Percentiles rank a stretch among this genome's conserved stretches.
Conservation (phyloP, 768 basidiomycete genomes). For the Lactifluus piperatus region DNA sequence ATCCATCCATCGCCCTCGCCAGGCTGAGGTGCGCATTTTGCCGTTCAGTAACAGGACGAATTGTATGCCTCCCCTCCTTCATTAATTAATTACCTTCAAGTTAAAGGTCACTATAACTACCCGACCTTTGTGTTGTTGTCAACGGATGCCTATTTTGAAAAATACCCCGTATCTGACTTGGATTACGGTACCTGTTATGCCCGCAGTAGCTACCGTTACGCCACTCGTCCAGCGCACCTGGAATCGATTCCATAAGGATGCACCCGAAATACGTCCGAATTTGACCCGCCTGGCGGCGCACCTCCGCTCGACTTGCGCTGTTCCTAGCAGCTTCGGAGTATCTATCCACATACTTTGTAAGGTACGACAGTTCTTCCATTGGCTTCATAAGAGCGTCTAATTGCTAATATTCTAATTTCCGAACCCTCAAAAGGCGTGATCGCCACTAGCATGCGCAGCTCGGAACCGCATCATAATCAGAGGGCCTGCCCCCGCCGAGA, state of each 20-base stretch:
- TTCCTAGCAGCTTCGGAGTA: background rate
- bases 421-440: background rate
- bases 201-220: conserved; percentile 2
- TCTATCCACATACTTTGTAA: background rate
- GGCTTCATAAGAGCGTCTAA: background rate
- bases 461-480: background rate
- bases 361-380: background rate
- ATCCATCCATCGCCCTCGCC: too few species aligned
- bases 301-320: background rate
- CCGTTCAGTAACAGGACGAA: background rate
- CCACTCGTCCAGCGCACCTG: background rate
- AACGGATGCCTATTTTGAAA: background rate
- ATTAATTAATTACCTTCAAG: conserved; percentile 6
- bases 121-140: conserved; percentile 13
- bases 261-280: background rate
- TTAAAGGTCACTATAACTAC: conserved; percentile 17
- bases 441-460: background rate
- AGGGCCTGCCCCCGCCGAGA: background rate
- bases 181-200: background rate
- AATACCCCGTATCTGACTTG: background rate
- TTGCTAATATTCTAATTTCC: conserved; percentile 1
- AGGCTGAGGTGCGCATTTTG: background rate
- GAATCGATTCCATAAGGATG: background rate
- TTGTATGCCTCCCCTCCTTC: background rate
- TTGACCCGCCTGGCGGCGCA: background rate